Evolutionary conservation across 1,139 yeast species (phyloP), one percentile per base, ranked within the genome.

Genomic region (Lodderomyces theae): DNA sequence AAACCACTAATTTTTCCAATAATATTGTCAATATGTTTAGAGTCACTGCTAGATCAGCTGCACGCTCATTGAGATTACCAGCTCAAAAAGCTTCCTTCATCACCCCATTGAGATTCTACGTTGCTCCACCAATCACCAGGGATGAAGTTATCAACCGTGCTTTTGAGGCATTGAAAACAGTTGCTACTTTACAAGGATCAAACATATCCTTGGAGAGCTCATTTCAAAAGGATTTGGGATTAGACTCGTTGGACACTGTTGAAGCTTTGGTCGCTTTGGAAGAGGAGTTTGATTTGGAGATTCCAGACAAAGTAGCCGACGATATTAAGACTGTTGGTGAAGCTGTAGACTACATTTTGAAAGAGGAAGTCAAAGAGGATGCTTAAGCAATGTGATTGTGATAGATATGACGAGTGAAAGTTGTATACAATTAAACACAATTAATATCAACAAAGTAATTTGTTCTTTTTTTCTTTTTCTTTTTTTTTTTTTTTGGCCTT

Each of bases 211-310:
- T 68, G 52, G 71, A 68, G 35, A 69, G 82, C 29, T 72, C 78
- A 44, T 78, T 78, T 63, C 75, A 73, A 54, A 76, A 76, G 54
- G 87, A 81, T 56, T 70, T 81, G 57, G 83, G 83, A n/a, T 66
- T 81, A 51, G 87, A 81, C 58, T 81, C 87, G 5, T 72, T 81
- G 50, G 87, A 81, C 54, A 79, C 85, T 42, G 85, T 81, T 42
- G 87, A 81, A 64, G 79, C 84, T 44, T 68, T 81, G 51, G 86
- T 81, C 54, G 85, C 86, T 44, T 77, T 81, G 56, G 86, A 81
- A 65, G 86, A 81, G 65, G 82, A 81, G 62, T 81, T 81, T 52
- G 86, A 80, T 60, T 69, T 80, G 59, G 86, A 80, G 63, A 77
- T 81, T 53, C 83, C 83, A 24, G 87, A 81, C 62, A 76, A 77